phyloP scores from a whole-genome alignment of 2,329 filamentous ascomycete species.

The Sarocladium kiliense region DNA sequence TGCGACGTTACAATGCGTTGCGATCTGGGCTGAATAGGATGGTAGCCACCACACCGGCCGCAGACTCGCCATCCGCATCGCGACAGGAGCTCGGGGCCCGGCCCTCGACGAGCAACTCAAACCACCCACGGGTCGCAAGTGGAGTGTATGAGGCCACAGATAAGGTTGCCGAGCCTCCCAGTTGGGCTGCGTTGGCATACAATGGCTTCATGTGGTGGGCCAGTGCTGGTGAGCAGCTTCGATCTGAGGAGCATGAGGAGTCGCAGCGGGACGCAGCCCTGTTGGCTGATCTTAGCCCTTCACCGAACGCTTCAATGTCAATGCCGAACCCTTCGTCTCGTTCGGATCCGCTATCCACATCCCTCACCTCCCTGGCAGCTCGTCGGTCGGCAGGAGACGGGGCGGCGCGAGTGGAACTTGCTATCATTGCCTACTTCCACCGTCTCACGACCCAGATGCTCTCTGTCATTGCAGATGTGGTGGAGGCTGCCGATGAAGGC shows the following conservation, averaged over 20 bases:
- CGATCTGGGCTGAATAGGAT: conserved; percentile 55
- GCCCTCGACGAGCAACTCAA: conserved; percentile 20
- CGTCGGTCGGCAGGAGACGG: conserved; percentile 28
- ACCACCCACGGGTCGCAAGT: conserved; percentile 19
- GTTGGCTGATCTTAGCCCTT: conserved; percentile 44
- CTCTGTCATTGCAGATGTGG: conserved; percentile 54
- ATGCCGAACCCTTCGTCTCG: conserved; percentile 24
- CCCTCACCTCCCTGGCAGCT: conserved; percentile 38
- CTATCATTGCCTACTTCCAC: conserved; percentile 77
- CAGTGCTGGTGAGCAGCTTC: conserved; percentile 68
- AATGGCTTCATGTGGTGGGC: conserved; percentile 89
- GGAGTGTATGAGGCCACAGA: conserved; percentile 47
- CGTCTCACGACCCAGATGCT: conserved; percentile 65
- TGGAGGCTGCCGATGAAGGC: conserved; percentile 42
- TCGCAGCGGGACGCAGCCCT: conserved; percentile 48
- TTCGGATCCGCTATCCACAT: conserved; percentile 33
- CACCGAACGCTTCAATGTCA: conserved; percentile 24
- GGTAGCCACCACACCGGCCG: conserved; percentile 15
- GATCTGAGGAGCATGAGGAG: conserved; percentile 56
- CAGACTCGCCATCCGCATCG: conserved; percentile 17
- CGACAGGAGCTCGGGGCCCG: conserved; percentile 20
- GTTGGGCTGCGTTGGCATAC: conserved; percentile 72
- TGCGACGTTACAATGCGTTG: conserved; percentile 71
- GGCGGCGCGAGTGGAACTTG: conserved; percentile 56
- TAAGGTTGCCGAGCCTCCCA: conserved; percentile 55